Percentiles rank a stretch among this genome's conserved stretches.
Conservation (phyloP, 495 filamentous ascomycete species). For the Annulohypoxylon nitens region DNA sequence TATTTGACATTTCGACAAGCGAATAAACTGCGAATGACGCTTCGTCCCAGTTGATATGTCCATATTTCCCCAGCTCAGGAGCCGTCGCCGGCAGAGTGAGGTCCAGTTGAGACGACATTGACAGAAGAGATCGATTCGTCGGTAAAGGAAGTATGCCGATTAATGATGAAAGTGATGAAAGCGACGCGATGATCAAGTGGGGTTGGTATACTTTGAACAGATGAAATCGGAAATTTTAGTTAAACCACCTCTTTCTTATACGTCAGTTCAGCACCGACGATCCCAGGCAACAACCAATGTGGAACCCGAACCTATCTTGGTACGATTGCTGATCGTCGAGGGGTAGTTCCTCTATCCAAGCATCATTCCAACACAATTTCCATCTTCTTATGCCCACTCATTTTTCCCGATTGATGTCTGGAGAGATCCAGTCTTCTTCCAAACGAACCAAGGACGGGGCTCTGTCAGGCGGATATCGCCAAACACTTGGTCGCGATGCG, state of each 20-base stretch:
- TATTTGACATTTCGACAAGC: background rate
- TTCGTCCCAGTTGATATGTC: background rate
- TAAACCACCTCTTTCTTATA: background rate
- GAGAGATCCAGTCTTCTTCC: background rate
- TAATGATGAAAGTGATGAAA: background rate
- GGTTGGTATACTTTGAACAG: background rate
- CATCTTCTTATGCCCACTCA: background rate
- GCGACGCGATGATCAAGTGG: background rate
- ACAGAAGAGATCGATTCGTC: background rate
- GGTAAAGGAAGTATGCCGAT: background rate
- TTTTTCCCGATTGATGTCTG: background rate
- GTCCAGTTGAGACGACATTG: background rate
- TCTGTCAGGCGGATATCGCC: background rate
- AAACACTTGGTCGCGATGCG: background rate
- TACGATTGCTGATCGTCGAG: background rate
- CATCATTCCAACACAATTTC: background rate
- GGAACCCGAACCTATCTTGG: background rate
- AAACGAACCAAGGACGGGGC: background rate
- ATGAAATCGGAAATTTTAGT: background rate
- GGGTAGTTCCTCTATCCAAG: background rate
- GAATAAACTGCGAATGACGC: conserved; percentile 4
- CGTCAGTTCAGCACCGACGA: background rate
- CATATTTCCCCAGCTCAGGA: background rate
- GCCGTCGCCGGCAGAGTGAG: conserved; percentile 9
- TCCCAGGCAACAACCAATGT: background rate